A percentile compares a stretch with the other conserved stretches of the same genome.
These are phyloP conservation scores for Scleromitrula shiraiana DNA, from an alignment of 2,329 filamentous ascomycete species.

Conservation along the genomic window DNA sequence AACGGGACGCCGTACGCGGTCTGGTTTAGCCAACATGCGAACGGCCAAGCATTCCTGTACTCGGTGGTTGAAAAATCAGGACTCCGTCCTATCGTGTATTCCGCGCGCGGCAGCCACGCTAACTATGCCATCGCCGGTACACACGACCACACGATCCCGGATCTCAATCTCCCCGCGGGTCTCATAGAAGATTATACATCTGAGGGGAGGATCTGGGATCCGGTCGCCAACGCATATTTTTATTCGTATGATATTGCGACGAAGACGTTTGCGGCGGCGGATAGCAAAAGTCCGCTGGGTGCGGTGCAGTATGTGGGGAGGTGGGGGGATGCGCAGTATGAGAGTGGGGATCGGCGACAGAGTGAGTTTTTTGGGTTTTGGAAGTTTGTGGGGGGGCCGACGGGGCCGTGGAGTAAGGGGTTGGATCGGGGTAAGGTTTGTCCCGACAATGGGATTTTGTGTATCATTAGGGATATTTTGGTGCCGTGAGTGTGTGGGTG, in stretches of 20 bases:
- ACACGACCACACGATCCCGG: conserved; percentile 57
- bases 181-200: conserved; percentile 48
- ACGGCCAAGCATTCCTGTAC: conserved; percentile 57
- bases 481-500: conserved; percentile 13
- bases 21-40: conserved; percentile 56
- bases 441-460: conserved; percentile 35
- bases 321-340: conserved; percentile 57
- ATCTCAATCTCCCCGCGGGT: conserved; percentile 46
- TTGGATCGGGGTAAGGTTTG: conserved; percentile 49
- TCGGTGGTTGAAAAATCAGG: conserved; percentile 44
- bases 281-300: conserved; percentile 36
- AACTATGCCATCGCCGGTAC: conserved; percentile 52
- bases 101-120: conserved; percentile 54
- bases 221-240: conserved; percentile 44
- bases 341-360: conserved; percentile 36
- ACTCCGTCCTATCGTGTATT: conserved; percentile 47
- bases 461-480: conserved; percentile 24
- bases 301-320: conserved; percentile 49
- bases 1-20: conserved; percentile 46
- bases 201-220: conserved; percentile 52
- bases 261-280: conserved; percentile 17
- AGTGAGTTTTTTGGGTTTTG: conserved; percentile 35
- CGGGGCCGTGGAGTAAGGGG: conserved; percentile 52
- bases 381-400: conserved; percentile 51
- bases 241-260: conserved; percentile 42